These are phyloP conservation scores for Cenchrus americanus DNA, from an alignment of 176 grass and related monocot genomes.

Conservation along the genomic window DNA sequence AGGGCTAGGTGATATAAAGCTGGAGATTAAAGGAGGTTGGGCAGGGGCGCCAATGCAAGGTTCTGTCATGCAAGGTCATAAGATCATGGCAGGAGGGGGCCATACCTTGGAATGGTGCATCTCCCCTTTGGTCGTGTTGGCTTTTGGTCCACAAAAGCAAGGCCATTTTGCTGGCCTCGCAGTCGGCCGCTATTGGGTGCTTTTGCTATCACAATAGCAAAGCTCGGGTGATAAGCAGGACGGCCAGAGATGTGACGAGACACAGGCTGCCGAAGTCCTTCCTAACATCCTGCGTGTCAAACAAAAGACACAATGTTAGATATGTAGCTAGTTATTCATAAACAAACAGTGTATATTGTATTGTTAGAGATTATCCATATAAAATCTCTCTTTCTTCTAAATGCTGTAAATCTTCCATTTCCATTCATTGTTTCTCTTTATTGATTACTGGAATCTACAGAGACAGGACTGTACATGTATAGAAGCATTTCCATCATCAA, in stretches of 20 bases:
- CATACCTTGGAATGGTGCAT: constrained; percentile 69
- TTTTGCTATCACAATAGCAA: constrained; percentile 55
- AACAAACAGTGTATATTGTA: neutral
- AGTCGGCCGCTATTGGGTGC: constrained; percentile 21
- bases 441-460: neutral
- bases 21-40: constrained; percentile 37
- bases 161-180: constrained; percentile 46
- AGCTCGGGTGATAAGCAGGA: constrained; percentile 68
- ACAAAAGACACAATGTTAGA: constrained; percentile 9
- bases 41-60: constrained; percentile 15
- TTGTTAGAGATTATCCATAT: neutral
- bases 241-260: constrained; percentile 48
- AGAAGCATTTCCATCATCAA: neutral
- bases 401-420: neutral
- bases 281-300: constrained; percentile 57
- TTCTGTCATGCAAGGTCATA: constrained; percentile 45
- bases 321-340: neutral
- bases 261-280: constrained; percentile 45
- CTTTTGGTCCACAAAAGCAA: constrained; percentile 51
- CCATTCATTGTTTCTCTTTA: neutral
- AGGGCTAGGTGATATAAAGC: constrained; percentile 65
- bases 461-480: no score
- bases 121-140: constrained; percentile 56
- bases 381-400: neutral
- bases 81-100: constrained; percentile 31